phyloP scores from a whole-genome alignment of 306 rosid genomes.

The Corylus heterophylla region DNA sequence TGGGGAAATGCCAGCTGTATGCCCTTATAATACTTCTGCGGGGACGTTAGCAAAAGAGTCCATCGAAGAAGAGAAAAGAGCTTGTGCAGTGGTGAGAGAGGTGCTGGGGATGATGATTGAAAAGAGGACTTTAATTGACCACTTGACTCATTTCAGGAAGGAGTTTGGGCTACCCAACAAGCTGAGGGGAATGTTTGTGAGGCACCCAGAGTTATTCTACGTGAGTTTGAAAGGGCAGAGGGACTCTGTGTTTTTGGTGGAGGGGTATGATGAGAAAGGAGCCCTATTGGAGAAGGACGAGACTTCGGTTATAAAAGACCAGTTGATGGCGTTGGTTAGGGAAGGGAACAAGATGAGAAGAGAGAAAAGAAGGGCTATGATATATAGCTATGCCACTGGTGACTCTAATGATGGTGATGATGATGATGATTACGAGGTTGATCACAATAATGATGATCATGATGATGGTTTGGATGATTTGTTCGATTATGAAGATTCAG shows the following conservation, averaged over 20 bases:
- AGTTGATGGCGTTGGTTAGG: conserved; percentile 65
- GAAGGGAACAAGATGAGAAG: conserved; percentile 74
- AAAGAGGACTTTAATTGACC: conserved; percentile 85
- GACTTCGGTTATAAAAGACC: conserved; percentile 47
- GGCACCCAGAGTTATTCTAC: conserved; percentile 90
- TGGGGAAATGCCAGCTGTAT: conserved; percentile 68
- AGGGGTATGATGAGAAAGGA: conserved; percentile 82
- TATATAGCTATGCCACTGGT: conserved; percentile 28
- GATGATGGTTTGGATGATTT: conserved; percentile 76
- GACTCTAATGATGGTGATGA: conserved; percentile 18
- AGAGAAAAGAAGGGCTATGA: conserved; percentile 50
- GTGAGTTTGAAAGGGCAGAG: conserved; percentile 85
- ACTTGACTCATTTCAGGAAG: conserved; percentile 88
- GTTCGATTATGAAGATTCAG: conserved; percentile 50
- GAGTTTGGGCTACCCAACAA: conserved; percentile 84
- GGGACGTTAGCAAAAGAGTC: conserved; percentile 56
- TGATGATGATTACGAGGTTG: conserved; percentile 21
- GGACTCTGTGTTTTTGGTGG: conserved; percentile 78
- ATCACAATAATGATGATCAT: conserved; percentile 45
- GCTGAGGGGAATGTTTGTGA: conserved; percentile 76
- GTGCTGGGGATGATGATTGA: conserved; percentile 72
- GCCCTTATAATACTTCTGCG: conserved; percentile 61
- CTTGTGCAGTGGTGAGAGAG: conserved; percentile 80
- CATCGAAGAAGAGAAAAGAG: conserved; percentile 83
- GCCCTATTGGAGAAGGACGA: conserved; percentile 62